phyloP scores from a whole-genome alignment of 257 asterid species.

The Scutellaria baicalensis region DNA sequence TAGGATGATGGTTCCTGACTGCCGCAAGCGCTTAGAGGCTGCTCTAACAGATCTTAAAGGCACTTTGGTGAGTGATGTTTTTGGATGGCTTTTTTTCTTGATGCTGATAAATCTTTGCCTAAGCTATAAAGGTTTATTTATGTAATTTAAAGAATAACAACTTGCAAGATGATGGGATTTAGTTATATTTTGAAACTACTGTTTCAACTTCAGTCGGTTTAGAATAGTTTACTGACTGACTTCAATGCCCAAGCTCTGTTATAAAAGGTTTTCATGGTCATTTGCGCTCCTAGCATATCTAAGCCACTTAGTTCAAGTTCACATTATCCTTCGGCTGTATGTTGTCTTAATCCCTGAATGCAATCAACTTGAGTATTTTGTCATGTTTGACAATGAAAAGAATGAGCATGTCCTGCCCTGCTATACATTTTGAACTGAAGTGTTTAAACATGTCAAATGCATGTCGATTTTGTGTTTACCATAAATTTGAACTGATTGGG shows the following conservation, averaged over 20 bases:
- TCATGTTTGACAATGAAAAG: too few species aligned
- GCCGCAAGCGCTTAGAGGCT: conserved; percentile 76
- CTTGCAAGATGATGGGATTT: neutral
- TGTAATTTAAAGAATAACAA: neutral
- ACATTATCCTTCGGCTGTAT: neutral
- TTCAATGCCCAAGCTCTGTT: neutral
- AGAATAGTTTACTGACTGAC: neutral
- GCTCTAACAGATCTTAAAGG: conserved; percentile 72
- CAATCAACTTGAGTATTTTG: too few species aligned
- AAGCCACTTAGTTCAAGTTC: neutral
- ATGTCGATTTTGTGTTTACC: too few species aligned
- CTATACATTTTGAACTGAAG: too few species aligned
- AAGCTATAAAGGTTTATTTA: neutral
- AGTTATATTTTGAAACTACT: neutral
- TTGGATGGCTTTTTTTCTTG: neutral
- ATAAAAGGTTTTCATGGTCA: neutral
- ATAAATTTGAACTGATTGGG: neutral
- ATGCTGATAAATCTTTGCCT: neutral
- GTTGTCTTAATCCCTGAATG: neutral
- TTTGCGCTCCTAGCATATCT: neutral
- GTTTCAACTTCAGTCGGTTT: neutral
- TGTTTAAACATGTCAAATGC: too few species aligned
- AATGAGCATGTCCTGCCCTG: too few species aligned
- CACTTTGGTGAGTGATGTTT: conserved; percentile 42
- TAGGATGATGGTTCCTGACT: conserved; percentile 95